A percentile compares a stretch with the other conserved stretches of the same genome.
These are phyloP conservation scores for Zygosaccharomyces gambellarensis DNA, from an alignment of 805 yeast genomes.

Conservation along the genomic window DNA sequence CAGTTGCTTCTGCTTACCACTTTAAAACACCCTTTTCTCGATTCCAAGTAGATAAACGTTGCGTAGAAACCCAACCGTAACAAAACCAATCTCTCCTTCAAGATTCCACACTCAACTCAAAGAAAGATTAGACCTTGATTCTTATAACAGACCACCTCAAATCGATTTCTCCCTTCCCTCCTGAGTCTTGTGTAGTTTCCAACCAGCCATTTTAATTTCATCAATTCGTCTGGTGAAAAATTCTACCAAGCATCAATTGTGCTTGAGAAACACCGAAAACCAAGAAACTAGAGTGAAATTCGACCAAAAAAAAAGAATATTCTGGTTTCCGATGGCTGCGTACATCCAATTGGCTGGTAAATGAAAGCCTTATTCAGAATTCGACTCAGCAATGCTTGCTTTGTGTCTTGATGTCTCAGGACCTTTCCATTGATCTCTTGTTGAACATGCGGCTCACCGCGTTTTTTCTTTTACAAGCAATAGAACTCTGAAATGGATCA, in stretches of 20 bases:
- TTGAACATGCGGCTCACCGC: not conserved
- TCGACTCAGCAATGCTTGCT: not conserved
- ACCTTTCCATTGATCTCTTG: not conserved
- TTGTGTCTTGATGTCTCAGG: not conserved
- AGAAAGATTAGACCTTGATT: not conserved
- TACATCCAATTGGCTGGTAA: not conserved
- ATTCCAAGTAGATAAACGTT: too few relatives aligned
- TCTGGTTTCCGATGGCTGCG: conserved; percentile 1
- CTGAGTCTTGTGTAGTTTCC: not conserved
- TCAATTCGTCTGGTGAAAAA: not conserved
- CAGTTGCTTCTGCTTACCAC: not conserved
- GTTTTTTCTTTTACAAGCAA: not conserved
- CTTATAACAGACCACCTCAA: not conserved
- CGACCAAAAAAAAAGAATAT: not conserved
- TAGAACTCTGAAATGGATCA: not conserved
- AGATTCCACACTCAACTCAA: not conserved
- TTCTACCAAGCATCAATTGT: not conserved
- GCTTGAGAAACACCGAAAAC: not conserved
- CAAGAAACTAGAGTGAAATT: not conserved
- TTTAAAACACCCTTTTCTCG: not conserved
- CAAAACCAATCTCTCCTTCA: not conserved
- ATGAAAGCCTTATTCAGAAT: not conserved
- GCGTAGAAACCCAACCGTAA: not conserved
- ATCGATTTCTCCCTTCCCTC: not conserved
- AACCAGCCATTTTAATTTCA: conserved; percentile 6